Percentiles rank a stretch among this genome's conserved stretches.
Evolutionary conservation across 768 basidiomycete genomes (phyloP).

Genomic region (Lentinula sp.): DNA sequence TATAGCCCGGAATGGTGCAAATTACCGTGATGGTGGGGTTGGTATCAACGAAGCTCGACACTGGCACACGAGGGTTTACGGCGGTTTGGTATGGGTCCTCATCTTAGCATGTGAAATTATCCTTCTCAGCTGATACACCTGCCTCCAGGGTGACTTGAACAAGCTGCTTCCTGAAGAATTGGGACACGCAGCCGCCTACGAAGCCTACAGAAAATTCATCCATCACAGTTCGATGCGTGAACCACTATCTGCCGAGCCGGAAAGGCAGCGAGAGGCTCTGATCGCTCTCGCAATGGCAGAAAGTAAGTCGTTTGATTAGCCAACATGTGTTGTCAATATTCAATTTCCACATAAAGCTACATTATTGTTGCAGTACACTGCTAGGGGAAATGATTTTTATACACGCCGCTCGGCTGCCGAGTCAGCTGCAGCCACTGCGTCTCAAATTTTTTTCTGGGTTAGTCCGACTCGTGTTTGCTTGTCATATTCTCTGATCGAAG

Average conservation of each 20-base stretch:
- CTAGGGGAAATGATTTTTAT: slow-evolving; percentile 37
- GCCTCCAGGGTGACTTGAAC: slow-evolving; percentile 41
- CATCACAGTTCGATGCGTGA: slow-evolving; percentile 51
- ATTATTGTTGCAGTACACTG: slow-evolving; percentile 47
- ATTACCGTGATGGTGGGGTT: slow-evolving; percentile 23
- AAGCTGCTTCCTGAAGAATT: slow-evolving; percentile 54
- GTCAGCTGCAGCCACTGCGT: slow-evolving; percentile 63
- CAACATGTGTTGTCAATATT: slow-evolving; percentile 1
- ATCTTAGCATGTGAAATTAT: not conserved
- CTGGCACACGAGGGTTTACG: slow-evolving; percentile 66
- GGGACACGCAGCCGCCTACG: slow-evolving; percentile 74
- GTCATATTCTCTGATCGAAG: not conserved
- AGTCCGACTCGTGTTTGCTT: slow-evolving; percentile 9
- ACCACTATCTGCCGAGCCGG: slow-evolving; percentile 49
- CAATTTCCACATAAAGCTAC: slow-evolving; percentile 32
- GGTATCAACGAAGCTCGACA: slow-evolving; percentile 55
- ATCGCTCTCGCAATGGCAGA: slow-evolving; percentile 68
- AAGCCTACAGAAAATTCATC: slow-evolving; percentile 66
- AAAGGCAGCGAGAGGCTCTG: slow-evolving; percentile 60
- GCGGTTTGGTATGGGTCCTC: slow-evolving; percentile 39
- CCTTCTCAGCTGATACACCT: not conserved
- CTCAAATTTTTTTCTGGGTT: slow-evolving; percentile 52
- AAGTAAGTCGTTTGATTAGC: slow-evolving; percentile 31
- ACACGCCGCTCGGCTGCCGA: slow-evolving; percentile 50
- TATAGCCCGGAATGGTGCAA: slow-evolving; percentile 39